A percentile compares a stretch with the other conserved stretches of the same genome.
Conservation (phyloP, 2,329 filamentous ascomycete genomes). For the Fusarium protoensiforme region DNA sequence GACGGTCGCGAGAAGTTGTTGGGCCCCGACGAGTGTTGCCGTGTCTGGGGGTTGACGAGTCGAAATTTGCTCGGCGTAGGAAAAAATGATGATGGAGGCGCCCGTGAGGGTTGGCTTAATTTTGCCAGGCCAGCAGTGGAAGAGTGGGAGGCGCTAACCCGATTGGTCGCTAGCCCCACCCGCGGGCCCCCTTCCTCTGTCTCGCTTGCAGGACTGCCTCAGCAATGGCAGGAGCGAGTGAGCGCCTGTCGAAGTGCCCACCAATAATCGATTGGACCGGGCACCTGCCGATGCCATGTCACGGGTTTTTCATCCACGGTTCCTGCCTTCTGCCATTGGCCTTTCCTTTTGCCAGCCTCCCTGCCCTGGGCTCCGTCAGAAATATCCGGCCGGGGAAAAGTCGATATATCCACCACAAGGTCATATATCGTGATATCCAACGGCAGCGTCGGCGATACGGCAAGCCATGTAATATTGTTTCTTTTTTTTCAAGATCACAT, state of each 20-base stretch:
- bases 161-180: constrained; percentile 32
- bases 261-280: constrained; percentile 9
- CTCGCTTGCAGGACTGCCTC: constrained; percentile 37
- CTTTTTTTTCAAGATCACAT: neutral
- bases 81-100: constrained; percentile 51
- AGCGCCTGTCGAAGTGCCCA: constrained; percentile 1
- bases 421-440: constrained; percentile 24
- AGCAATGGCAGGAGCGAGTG: constrained; percentile 22
- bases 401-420: constrained; percentile 10
- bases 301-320: constrained; percentile 32
- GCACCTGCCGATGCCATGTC: constrained; percentile 28
- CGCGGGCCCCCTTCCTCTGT: constrained; percentile 28
- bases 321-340: constrained; percentile 17
- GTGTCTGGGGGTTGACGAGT: constrained; percentile 56
- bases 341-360: neutral
- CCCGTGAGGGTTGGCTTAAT: constrained; percentile 57
- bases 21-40: constrained; percentile 53
- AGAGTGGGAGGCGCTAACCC: constrained; percentile 56
- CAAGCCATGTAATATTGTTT: constrained; percentile 37
- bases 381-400: constrained; percentile 25
- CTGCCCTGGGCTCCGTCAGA: neutral
- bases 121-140: constrained; percentile 56
- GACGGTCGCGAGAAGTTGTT: constrained; percentile 41
- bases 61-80: constrained; percentile 57
- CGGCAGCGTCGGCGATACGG: neutral